A percentile compares a stretch with the other conserved stretches of the same genome.
These are phyloP conservation scores for Fusarium armeniacum DNA, from an alignment of 2,329 filamentous ascomycete species.

Conservation along the genomic window DNA sequence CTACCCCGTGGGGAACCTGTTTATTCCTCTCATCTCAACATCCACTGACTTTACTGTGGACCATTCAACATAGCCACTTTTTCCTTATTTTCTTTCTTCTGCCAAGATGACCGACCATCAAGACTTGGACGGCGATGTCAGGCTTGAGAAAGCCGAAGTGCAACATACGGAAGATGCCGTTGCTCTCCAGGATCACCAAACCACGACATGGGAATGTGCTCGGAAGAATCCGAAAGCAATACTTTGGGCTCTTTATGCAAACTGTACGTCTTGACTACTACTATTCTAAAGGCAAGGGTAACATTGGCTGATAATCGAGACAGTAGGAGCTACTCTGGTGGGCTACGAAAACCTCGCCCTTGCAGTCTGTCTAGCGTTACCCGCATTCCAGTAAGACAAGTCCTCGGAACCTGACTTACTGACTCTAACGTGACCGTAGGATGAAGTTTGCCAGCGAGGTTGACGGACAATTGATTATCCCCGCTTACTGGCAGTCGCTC, in stretches of 20 bases:
- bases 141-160: conserved; percentile 13
- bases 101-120: background rate
- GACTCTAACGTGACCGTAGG: background rate
- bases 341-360: conserved; percentile 22
- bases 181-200: conserved; percentile 8
- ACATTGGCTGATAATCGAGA: background rate
- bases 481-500: conserved; percentile 21
- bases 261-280: background rate
- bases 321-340: conserved; percentile 13
- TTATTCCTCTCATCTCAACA: background rate
- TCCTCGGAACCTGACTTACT: background rate
- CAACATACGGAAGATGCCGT: conserved; percentile 1
- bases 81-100: background rate
- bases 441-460: conserved; percentile 23
- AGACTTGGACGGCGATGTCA: background rate
- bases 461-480: conserved; percentile 15
- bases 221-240: conserved; percentile 19
- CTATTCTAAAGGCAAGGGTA: background rate
- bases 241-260: conserved; percentile 8
- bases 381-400: conserved; percentile 16
- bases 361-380: conserved; percentile 12
- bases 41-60: background rate
- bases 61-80: background rate
- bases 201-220: conserved; percentile 6
- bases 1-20: background rate